Percentiles rank a stretch among this genome's conserved stretches.
Evolutionary conservation across 2,329 filamentous ascomycete genomes (phyloP).

Genomic region (Penicillium polonicum): DNA sequence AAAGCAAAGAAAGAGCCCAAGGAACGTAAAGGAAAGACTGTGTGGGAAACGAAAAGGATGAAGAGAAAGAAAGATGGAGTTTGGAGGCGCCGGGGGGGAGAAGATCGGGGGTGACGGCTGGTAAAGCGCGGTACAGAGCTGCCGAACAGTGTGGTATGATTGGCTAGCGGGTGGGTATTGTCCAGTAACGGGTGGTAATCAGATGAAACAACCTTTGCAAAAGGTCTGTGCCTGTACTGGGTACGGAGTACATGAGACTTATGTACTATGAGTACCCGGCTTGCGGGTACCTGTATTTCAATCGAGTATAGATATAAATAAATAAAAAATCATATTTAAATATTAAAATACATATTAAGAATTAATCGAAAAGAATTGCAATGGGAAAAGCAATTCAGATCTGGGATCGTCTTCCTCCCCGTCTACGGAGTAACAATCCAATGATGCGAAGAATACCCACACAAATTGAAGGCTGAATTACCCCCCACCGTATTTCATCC

Average conservation of each 20-base stretch:
- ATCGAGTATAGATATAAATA: neutral
- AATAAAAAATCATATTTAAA: neutral
- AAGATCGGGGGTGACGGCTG: constrained; percentile 13
- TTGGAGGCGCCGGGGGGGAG: constrained; percentile 16
- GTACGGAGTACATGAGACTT: constrained; percentile 15
- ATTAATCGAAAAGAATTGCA: neutral
- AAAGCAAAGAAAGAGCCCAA: constrained; percentile 20
- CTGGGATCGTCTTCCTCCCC: constrained; percentile 6
- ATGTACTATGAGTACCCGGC: neutral
- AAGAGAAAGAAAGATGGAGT: constrained; percentile 18
- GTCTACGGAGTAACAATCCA: neutral
- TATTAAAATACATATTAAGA: neutral
- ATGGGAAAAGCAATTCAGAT: constrained; percentile 7
- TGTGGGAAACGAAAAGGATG: constrained; percentile 15
- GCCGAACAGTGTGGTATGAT: constrained; percentile 6
- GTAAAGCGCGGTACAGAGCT: constrained; percentile 14
- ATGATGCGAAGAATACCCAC: constrained; percentile 4
- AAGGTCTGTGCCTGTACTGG: constrained; percentile 12
- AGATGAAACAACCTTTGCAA: constrained; percentile 5
- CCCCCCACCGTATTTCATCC: constrained; percentile 9
- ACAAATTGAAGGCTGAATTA: constrained; percentile 10
- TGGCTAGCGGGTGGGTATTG: constrained; percentile 5
- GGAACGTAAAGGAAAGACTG: constrained; percentile 21
- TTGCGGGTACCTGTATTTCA: neutral
- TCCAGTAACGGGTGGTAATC: constrained; percentile 11